Base-by-base conservation (phyloP, 768 basidiomycete genomes). In the Inosperma sp. region DNA sequence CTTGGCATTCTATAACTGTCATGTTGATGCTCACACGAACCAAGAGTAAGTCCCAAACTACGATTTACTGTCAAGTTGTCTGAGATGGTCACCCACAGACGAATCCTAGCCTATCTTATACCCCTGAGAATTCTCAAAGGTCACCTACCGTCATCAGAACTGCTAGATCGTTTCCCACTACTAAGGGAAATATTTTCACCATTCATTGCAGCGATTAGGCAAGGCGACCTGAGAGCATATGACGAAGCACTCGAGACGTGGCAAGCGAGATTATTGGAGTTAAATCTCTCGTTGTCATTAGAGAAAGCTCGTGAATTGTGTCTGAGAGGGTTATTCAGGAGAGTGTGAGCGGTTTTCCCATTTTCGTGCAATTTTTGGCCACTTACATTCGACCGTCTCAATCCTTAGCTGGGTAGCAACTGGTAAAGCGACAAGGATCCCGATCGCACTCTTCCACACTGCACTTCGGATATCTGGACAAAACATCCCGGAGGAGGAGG, bases 281-380 rank as follows among this genome's bases (percentile, higher is more conserved):
- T 93, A 40, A 94, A 90, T 55, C 74, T 93, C 7, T 93, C 85
- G 77, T 75, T 96, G 10, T 85, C 86, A 2, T 72, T 97, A 1
- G 95, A 98, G 68, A 83, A 85, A 54, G 92, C 88, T 7, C 72
- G 95, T 33, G 93, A 96, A 65, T 75, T 90, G 4, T 94, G 91
- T 61, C 71, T 97, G 46, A 73, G 95, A 40, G 80, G 88, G 7
- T 68, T 95, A 27, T 92, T 97, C 68, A 76, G 86, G 54, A 72
- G 78, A 67, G 83, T 85, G 86, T 89, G 63, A 53, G 84, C n/a
- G n/a, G n/a, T n/a, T n/a, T 78, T 4, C 30, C 14, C 10, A 8
- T 21, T 14, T 3, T n/a, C n/a, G 21, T 40, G 46, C 14, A 13
- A 46, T 1, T 41, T 26, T 10, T 47, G 26, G 16, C 10, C 12